These are phyloP conservation scores for Lunasporangiospora selenospora DNA, from an alignment of 192 early-diverging fungal genomes.

Conservation along the genomic window DNA sequence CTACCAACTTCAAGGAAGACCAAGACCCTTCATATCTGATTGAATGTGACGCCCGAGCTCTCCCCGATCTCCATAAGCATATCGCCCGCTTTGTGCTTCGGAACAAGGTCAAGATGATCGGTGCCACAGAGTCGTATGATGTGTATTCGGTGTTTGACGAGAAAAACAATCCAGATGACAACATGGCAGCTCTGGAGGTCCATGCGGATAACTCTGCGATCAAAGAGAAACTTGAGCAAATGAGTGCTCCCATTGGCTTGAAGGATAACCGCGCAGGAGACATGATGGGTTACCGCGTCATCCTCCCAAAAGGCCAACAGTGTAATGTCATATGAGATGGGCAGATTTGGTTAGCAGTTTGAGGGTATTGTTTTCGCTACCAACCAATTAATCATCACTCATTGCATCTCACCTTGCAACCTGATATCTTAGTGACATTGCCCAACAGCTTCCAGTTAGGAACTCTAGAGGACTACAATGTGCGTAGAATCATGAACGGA, in stretches of 20 bases:
- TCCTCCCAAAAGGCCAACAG: slow-evolving; percentile 32
- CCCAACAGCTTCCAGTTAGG: slow-evolving; percentile 62
- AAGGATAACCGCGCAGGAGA: slow-evolving; percentile 23
- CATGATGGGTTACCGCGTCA: slow-evolving; percentile 26
- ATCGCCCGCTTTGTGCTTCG: slow-evolving; percentile 83
- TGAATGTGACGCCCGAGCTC: slow-evolving; percentile 72
- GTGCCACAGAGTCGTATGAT: slow-evolving; percentile 65
- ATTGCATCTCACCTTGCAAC: neutral
- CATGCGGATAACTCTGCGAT: slow-evolving; percentile 1
- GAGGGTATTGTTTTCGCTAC: neutral
- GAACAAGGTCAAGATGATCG: slow-evolving; percentile 72
- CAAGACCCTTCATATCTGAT: slow-evolving; percentile 76
- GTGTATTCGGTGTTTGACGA: slow-evolving; percentile 85
- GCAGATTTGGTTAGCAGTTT: neutral
- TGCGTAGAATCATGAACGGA: slow-evolving; percentile 84
- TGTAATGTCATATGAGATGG: slow-evolving; percentile 15
- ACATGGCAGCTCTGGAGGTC: slow-evolving; percentile 1
- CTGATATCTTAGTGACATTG: slow-evolving; percentile 40
- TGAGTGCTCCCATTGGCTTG: slow-evolving; percentile 28
- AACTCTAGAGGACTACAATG: slow-evolving; percentile 64
- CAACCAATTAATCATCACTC: neutral
- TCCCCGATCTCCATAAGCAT: slow-evolving; percentile 62
- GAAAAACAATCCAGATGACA: slow-evolving; percentile 14
- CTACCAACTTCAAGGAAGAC: slow-evolving; percentile 64
- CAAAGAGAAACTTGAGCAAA: slow-evolving; percentile 25